Conservation (phyloP, 1,284 basidiomycete genomes). For the Cutaneotrichosporon spelunceum region DNA sequence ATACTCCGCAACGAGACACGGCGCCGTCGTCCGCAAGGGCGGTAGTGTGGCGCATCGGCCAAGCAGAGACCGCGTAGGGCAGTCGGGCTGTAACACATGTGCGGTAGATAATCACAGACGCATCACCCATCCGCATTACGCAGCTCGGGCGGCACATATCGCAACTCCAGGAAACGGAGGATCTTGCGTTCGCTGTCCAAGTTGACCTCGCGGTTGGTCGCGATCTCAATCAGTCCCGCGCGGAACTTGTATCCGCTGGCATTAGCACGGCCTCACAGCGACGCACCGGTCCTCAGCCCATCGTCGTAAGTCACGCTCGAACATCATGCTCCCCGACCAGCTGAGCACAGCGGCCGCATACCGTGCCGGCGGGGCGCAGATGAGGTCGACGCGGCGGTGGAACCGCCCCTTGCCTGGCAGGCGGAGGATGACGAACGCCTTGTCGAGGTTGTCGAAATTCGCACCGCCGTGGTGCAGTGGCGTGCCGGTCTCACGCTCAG, state of each 20-base stretch:
- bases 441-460: slow-evolving; percentile 53
- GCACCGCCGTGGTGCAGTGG: slow-evolving; percentile 37
- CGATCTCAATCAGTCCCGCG: slow-evolving; percentile 38
- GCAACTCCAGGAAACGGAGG: slow-evolving; percentile 40
- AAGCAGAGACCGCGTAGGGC: too few relatives aligned
- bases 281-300: slow-evolving; percentile 39
- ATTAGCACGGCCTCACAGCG: neutral
- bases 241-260: slow-evolving; percentile 46
- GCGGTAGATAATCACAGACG: neutral
- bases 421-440: slow-evolving; percentile 45
- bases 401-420: slow-evolving; percentile 29
- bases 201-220: slow-evolving; percentile 42
- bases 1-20: too few relatives aligned
- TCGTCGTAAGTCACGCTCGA: slow-evolving; percentile 50
- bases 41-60: too few relatives aligned
- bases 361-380: slow-evolving; percentile 41
- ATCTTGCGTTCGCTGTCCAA: slow-evolving; percentile 47
- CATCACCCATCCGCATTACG: slow-evolving; percentile 48
- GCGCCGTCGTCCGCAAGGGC: too few relatives aligned
- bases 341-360: slow-evolving; percentile 48
- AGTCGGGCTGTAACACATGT: neutral
- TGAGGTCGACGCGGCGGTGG: slow-evolving; percentile 49
- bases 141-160: slow-evolving; percentile 45
- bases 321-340: slow-evolving; percentile 53
- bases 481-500: slow-evolving; percentile 21